Conservation (phyloP, 495 filamentous ascomycete genomes). For the Trichocladium uniseriatum region DNA sequence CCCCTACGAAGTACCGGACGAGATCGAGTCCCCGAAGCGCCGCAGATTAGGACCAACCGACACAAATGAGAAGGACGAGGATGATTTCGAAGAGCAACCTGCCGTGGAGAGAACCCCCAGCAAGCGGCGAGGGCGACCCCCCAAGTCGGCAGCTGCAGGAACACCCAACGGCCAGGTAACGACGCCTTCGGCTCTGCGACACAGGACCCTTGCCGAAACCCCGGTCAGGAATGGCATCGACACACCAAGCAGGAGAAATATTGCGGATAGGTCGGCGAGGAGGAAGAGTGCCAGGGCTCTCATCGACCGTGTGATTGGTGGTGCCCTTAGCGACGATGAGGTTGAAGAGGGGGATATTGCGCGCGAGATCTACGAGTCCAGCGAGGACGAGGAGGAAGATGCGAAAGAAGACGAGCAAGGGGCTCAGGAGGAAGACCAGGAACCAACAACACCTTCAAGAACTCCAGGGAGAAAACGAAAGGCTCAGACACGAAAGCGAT, state of each 20-base stretch:
- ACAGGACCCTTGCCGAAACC: conserved; percentile 26
- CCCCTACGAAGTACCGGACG: conserved; percentile 27
- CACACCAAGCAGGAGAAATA: conserved; percentile 51
- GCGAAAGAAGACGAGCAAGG: conserved; percentile 37
- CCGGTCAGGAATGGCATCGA: conserved; percentile 26
- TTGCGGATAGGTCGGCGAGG: conserved; percentile 73
- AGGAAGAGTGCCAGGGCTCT: conserved; percentile 72
- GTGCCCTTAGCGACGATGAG: conserved; percentile 62
- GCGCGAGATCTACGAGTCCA: conserved; percentile 56
- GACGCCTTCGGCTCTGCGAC: conserved; percentile 26
- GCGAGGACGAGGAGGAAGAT: conserved; percentile 42
- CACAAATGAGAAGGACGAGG: neutral
- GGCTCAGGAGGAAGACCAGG: conserved; percentile 25
- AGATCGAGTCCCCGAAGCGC: conserved; percentile 16
- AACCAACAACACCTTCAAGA: conserved; percentile 46
- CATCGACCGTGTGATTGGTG: conserved; percentile 53
- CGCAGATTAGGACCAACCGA: conserved; percentile 1
- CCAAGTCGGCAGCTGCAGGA: conserved; percentile 12
- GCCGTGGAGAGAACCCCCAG: conserved; percentile 12
- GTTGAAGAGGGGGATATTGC: conserved; percentile 67
- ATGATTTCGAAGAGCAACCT: neutral
- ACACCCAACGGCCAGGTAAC: conserved; percentile 9
- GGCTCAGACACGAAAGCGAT: conserved; percentile 46
- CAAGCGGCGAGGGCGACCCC: conserved; percentile 20
- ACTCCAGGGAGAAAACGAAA: conserved; percentile 25